Percentiles rank a stretch among this genome's conserved stretches.
Conservation (phyloP, 495 filamentous ascomycete genomes). For the Penicillium mononematosum region DNA sequence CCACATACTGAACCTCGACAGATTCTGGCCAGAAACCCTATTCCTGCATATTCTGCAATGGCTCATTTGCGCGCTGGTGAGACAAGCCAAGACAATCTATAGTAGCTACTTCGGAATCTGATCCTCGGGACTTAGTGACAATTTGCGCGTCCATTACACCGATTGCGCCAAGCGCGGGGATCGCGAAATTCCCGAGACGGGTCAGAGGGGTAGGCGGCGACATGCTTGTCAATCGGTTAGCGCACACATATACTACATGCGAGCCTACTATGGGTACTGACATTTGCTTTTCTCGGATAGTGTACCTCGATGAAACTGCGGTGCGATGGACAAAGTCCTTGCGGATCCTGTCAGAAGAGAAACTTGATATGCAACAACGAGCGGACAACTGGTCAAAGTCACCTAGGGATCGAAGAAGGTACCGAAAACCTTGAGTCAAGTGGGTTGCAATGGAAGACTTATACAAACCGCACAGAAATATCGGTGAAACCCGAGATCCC, state of each 20-base stretch:
- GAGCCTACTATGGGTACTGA: neutral
- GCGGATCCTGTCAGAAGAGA: constrained; percentile 47
- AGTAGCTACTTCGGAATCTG: neutral
- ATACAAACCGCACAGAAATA: constrained; percentile 19
- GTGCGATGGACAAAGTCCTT: constrained; percentile 49
- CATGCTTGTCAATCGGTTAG: constrained; percentile 50
- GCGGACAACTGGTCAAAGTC: constrained; percentile 19
- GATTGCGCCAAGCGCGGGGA: constrained; percentile 44
- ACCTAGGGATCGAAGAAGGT: constrained; percentile 22
- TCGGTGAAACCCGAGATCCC: constrained; percentile 28
- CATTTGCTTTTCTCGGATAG: constrained; percentile 18
- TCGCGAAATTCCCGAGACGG: constrained; percentile 45
- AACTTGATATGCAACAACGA: constrained; percentile 45
- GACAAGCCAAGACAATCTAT: neutral
- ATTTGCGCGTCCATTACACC: constrained; percentile 47
- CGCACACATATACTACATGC: neutral
- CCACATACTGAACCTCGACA: constrained; percentile 26
- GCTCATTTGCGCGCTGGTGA: constrained; percentile 49
- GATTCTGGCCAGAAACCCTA: constrained; percentile 50
- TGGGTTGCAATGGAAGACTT: neutral
- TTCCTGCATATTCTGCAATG: constrained; percentile 45
- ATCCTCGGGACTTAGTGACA: constrained; percentile 33
- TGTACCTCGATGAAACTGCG: constrained; percentile 55
- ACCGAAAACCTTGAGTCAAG: constrained; percentile 2
- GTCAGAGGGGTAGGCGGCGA: constrained; percentile 45